phyloP scores from a whole-genome alignment of 148 eudicot genomes.

The Bassia scoparia region DNA sequence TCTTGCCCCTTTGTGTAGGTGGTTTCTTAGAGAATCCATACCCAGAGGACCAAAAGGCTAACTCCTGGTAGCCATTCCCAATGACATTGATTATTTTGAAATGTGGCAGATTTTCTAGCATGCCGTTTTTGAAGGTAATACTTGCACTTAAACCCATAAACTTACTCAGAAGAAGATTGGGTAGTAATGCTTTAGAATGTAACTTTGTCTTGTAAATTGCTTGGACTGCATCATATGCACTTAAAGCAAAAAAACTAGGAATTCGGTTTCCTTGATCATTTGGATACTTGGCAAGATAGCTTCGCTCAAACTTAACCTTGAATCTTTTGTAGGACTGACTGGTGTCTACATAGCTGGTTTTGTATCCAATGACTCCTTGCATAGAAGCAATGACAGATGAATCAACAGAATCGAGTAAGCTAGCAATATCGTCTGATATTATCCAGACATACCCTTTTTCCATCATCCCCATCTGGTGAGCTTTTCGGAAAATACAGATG shows the following conservation, averaged over 20 bases:
- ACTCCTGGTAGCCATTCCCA: constrained; percentile 38
- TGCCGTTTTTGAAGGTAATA: constrained; percentile 32
- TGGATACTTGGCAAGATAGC: constrained; percentile 7
- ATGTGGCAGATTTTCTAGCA: constrained; percentile 16
- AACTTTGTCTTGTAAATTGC: constrained; percentile 1
- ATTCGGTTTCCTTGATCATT: constrained; percentile 5
- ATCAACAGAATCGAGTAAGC: constrained; percentile 33
- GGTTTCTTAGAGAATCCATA: constrained; percentile 26
- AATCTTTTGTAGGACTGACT: constrained; percentile 11
- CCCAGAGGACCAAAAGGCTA: constrained; percentile 37
- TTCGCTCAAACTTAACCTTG: constrained; percentile 9
- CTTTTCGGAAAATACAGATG: constrained; percentile 24
- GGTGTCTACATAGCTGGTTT: constrained; percentile 10
- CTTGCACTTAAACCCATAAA: constrained; percentile 38
- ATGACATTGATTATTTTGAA: constrained; percentile 42
- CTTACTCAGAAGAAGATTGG: neutral
- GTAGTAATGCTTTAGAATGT: neutral
- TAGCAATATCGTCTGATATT: constrained; percentile 35
- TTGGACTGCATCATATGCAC: constrained; percentile 15
- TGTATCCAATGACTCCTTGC: constrained; percentile 30
- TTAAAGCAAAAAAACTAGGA: constrained; percentile 7
- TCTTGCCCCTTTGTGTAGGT: neutral
- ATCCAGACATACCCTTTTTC: constrained; percentile 38
- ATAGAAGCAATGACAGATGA: constrained; percentile 19
- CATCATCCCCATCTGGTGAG: constrained; percentile 34